Base-by-base conservation (phyloP, 2,329 filamentous ascomycete species). In the Fusarium neocosmosporiellum region DNA sequence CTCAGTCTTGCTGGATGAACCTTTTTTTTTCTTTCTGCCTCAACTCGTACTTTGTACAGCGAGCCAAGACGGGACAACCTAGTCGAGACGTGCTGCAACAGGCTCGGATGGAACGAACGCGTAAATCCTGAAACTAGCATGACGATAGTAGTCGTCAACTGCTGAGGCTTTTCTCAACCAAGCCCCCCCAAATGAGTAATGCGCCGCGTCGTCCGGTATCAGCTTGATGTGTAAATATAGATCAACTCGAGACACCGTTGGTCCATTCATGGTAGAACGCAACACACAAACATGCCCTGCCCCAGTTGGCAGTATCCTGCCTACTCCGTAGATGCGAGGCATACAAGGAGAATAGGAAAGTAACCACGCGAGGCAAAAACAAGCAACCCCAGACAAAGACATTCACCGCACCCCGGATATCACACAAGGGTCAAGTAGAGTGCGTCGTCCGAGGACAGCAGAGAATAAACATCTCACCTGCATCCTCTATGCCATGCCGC, bases 131-230 rank as follows among this genome's bases (percentile, higher is more conserved):
- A 41, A 53, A 20, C 27, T n/a, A 63, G 31, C 18, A 53, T 72
- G 27, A 33, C 58, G 24, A 53, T 24, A 59, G 33, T 48, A 67
- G 66, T 68, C 57, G 69, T 73, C 59, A 73, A 66, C 59, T 22
- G 54, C 16, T 31, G 66, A 73, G 63, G 70, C 66, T 67, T 63
- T 70, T 27, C 50, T 48, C 22, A 33, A 48, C 41, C 54, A 59
- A 43, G 31, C 41, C 58, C 43, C 27, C 18, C 29, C 31, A 24
- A 57, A 31, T 24, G 24, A 59, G 50, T 27, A 61, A 59, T 29
- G 24, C 58, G 36, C 34, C 59, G 61, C 55, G 31, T 58, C 24
- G 50, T 31, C 34, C 13, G 41, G 59, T 61, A 36, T 50, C 59
- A 61, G 36, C 24, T 31, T 61, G 7, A 54, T 36, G 27, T 50